Percentiles rank a stretch among this genome's conserved stretches.
phyloP scores from a whole-genome alignment of 805 yeast species.

The Torulaspora indica region DNA sequence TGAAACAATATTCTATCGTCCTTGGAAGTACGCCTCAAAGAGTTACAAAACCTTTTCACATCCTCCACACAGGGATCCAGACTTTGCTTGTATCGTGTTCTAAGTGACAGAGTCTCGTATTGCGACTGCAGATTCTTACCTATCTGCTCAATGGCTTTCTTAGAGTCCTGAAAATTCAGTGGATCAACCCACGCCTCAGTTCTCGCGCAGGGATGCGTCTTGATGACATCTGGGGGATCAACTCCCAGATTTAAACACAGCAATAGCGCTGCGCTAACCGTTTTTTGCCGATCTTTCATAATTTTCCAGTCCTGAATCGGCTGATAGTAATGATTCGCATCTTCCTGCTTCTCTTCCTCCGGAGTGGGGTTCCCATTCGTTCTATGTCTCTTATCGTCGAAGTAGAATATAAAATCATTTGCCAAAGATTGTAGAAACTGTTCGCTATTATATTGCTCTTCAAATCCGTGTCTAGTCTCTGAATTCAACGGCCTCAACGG shows the following conservation, averaged over 20 bases:
- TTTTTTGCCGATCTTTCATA: slow-evolving; percentile 84
- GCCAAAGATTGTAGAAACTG: slow-evolving; percentile 53
- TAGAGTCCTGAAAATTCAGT: slow-evolving; percentile 69
- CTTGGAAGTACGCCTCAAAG: slow-evolving; percentile 82
- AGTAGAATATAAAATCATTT: slow-evolving; percentile 72
- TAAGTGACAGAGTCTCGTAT: slow-evolving; percentile 79
- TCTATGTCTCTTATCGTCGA: slow-evolving; percentile 86
- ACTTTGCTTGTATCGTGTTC: slow-evolving; percentile 86
- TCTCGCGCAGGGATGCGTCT: slow-evolving; percentile 89
- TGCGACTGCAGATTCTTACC: slow-evolving; percentile 85
- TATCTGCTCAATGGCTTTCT: slow-evolving; percentile 84
- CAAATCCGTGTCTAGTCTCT: slow-evolving; percentile 65
- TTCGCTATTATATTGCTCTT: slow-evolving; percentile 47
- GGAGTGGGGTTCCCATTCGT: slow-evolving; percentile 80
- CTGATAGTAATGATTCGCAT: slow-evolving; percentile 49
- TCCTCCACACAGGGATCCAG: slow-evolving; percentile 96
- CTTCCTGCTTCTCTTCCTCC: slow-evolving; percentile 45
- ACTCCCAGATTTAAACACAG: slow-evolving; percentile 89
- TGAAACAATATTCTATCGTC: slow-evolving; percentile 92
- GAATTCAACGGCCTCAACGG: slow-evolving; percentile 49
- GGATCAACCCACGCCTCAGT: slow-evolving; percentile 95
- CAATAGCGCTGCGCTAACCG: slow-evolving; percentile 88
- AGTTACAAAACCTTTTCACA: slow-evolving; percentile 83
- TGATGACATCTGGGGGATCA: slow-evolving; percentile 93
- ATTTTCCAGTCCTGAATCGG: slow-evolving; percentile 87